Percentiles rank a stretch among this genome's conserved stretches.
Conservation (phyloP, 2,329 filamentous ascomycete genomes). For the Penicillium sp. region DNA sequence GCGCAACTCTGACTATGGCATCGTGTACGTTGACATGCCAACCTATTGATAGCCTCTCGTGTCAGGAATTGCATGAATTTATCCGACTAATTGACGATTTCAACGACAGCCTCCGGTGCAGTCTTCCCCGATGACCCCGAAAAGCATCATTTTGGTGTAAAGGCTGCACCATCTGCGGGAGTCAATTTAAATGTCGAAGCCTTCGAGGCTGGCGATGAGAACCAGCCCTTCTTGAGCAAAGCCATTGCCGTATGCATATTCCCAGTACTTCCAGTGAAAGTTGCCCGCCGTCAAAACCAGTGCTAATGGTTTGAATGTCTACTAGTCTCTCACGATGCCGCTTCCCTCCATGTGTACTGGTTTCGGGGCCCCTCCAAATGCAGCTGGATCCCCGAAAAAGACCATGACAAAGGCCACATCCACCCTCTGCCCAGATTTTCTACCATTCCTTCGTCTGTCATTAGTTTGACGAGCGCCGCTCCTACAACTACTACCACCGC, state of each 20-base stretch:
- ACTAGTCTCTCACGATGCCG: conserved; percentile 4
- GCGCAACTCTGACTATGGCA: background rate
- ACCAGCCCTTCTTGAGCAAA: conserved; percentile 5
- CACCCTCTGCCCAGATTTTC: background rate
- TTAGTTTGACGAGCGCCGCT: background rate
- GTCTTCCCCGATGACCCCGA: background rate
- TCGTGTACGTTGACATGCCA: background rate
- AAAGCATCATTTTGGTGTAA: background rate
- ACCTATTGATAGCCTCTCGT: background rate
- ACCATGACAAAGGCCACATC: background rate
- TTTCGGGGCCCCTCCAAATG: background rate
- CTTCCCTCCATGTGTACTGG: conserved; percentile 2
- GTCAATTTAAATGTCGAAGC: conserved; percentile 9
- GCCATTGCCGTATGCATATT: conserved; percentile 8
- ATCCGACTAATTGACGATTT: background rate
- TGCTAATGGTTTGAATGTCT: background rate
- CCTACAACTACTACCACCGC: background rate
- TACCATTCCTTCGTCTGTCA: background rate
- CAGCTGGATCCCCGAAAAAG: background rate
- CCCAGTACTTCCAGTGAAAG: background rate
- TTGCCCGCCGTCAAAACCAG: background rate
- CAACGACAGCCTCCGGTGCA: background rate
- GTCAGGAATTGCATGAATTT: background rate
- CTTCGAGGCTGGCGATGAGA: conserved; percentile 1
- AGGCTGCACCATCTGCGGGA: background rate